Percentiles rank a stretch among this genome's conserved stretches.
These are phyloP conservation scores for Streptanthus diversifolius DNA, from an alignment of 345 rosid genomes.

Conservation along the genomic window DNA sequence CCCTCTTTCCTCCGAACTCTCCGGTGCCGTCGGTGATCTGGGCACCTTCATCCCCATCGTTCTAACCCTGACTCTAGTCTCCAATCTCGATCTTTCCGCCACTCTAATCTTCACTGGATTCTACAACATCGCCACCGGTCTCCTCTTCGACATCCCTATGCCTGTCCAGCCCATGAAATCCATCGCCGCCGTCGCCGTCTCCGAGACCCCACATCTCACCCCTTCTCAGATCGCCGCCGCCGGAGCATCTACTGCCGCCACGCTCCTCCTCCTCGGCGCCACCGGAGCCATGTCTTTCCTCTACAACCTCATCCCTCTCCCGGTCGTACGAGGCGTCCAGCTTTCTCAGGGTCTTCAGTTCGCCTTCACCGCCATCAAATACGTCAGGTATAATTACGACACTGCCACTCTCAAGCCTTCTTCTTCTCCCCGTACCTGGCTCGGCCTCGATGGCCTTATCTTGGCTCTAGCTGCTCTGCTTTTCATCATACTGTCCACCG, in stretches of 20 bases:
- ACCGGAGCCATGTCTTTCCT: slow-evolving; percentile 74
- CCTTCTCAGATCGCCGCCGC: slow-evolving; percentile 66
- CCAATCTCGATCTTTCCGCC: slow-evolving; percentile 63
- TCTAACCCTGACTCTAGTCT: slow-evolving; percentile 60
- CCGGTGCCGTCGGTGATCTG: slow-evolving; percentile 83
- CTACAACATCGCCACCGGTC: slow-evolving; percentile 72
- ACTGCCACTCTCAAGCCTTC: slow-evolving; percentile 58
- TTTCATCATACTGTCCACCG: slow-evolving; percentile 60
- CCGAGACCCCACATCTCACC: slow-evolving; percentile 64
- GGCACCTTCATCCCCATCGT: slow-evolving; percentile 83
- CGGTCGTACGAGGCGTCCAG: slow-evolving; percentile 94
- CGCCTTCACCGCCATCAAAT: slow-evolving; percentile 84
- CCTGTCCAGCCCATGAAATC: slow-evolving; percentile 91
- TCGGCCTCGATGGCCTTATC: slow-evolving; percentile 72
- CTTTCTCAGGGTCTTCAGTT: slow-evolving; percentile 89
- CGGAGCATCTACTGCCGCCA: slow-evolving; percentile 55
- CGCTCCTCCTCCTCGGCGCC: slow-evolving; percentile 60
- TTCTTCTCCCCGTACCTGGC: slow-evolving; percentile 60
- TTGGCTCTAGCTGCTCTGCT: slow-evolving; percentile 55
- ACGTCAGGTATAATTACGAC: slow-evolving; percentile 66
- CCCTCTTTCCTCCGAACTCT: slow-evolving; percentile 53
- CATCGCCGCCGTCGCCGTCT: slow-evolving; percentile 76
- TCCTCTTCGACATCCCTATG: slow-evolving; percentile 80
- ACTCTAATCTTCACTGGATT: slow-evolving; percentile 73
- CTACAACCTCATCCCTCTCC: slow-evolving; percentile 70